These are phyloP conservation scores for Gamarada debralockiae DNA, from an alignment of 495 filamentous ascomycete genomes.

Conservation along the genomic window DNA sequence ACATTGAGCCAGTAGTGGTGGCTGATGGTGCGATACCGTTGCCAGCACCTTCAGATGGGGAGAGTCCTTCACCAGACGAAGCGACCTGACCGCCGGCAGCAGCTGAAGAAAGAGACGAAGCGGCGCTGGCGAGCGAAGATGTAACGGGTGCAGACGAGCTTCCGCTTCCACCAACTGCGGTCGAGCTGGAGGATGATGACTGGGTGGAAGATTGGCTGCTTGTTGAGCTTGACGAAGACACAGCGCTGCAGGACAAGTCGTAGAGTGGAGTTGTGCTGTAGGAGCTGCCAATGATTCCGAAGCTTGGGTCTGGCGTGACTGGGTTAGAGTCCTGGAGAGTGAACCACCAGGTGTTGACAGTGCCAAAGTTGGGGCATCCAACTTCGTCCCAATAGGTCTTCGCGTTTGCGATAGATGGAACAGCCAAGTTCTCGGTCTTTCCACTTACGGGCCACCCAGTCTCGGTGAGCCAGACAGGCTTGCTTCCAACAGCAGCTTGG, in stretches of 20 bases:
- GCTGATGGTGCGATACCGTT: slow-evolving; percentile 9
- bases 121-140: slow-evolving; percentile 1
- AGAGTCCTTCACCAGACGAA: slow-evolving; percentile 10
- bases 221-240: slow-evolving; percentile 16
- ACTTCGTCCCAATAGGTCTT: slow-evolving; percentile 76
- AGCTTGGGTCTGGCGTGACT: slow-evolving; percentile 59
- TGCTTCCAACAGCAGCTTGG: slow-evolving; percentile 52
- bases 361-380: slow-evolving; percentile 63
- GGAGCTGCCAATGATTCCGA: slow-evolving; percentile 51
- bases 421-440: slow-evolving; percentile 51
- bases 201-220: not conserved
- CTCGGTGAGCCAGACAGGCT: slow-evolving; percentile 86
- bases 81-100: slow-evolving; percentile 18
- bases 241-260: slow-evolving; percentile 52
- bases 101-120: slow-evolving; percentile 9
- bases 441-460: slow-evolving; percentile 83
- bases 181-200: slow-evolving; percentile 7
- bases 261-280: slow-evolving; percentile 54
- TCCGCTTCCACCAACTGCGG: slow-evolving; percentile 7
- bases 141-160: not conserved
- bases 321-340: slow-evolving; percentile 62
- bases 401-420: slow-evolving; percentile 64
- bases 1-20: slow-evolving; percentile 5
- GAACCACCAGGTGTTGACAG: slow-evolving; percentile 73
- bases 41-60: slow-evolving; percentile 15